Evolutionary conservation across 2,329 filamentous ascomycete species (phyloP).

Genomic region (Thermothelomyces thermophilus): DNA sequence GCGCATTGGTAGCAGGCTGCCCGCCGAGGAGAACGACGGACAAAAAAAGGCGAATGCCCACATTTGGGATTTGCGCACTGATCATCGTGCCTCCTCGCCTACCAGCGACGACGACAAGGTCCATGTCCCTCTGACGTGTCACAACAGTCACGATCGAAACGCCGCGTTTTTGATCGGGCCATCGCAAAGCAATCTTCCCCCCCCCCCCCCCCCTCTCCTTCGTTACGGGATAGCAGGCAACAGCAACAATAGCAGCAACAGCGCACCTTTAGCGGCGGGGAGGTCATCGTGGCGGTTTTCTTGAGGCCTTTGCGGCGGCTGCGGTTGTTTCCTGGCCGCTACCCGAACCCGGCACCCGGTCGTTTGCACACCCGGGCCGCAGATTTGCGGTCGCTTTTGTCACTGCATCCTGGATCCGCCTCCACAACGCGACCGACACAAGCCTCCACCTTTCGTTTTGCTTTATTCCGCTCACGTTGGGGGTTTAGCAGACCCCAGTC

Average conservation of each 20-base stretch:
- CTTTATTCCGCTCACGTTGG: too few relatives aligned
- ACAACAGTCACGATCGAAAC: conserved; percentile 10
- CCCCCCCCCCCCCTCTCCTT: background rate
- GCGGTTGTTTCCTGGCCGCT: conserved; percentile 6
- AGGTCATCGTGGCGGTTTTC: conserved; percentile 8
- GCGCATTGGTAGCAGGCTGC: conserved; percentile 14
- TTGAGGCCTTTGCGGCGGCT: background rate
- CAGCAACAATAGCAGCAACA: background rate
- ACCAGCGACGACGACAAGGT: conserved; percentile 7
- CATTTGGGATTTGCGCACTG: conserved; percentile 17
- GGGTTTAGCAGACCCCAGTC: too few relatives aligned
- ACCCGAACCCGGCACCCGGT: conserved; percentile 5
- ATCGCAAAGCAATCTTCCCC: background rate
- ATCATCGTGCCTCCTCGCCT: conserved; percentile 17
- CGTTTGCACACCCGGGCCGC: conserved; percentile 9
- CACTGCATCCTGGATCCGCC: conserved; percentile 1
- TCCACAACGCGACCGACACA: conserved; percentile 2
- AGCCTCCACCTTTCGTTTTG: conserved; percentile 13
- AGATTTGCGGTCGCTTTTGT: conserved; percentile 5
- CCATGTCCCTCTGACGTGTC: conserved; percentile 28
- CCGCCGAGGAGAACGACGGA: background rate
- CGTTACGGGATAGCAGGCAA: background rate
- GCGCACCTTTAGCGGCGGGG: background rate
- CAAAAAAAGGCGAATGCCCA: conserved; percentile 4
- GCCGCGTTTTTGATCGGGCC: background rate